Percentiles rank a stretch among this genome's conserved stretches.
Conservation (phyloP, 805 yeast species). For the Zygoascus ofunaensis region DNA sequence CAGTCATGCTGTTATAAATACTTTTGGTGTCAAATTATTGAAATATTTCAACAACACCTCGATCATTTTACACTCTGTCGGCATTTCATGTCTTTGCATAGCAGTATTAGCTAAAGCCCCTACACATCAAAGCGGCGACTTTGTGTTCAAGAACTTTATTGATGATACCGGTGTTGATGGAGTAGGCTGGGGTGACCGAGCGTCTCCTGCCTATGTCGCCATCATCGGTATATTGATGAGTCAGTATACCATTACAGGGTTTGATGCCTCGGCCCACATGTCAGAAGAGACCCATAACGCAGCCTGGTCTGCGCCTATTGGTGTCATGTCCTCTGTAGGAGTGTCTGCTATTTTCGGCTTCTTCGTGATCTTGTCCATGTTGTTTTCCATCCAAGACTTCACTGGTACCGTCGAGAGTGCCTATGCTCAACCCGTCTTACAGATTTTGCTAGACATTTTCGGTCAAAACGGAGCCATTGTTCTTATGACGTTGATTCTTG, state of each 20-base stretch:
- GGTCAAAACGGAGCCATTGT: constrained; percentile 18
- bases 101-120: constrained; percentile 19
- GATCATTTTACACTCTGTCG: constrained; percentile 43
- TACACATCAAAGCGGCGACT: constrained; percentile 29
- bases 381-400: constrained; percentile 43
- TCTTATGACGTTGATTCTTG: constrained; percentile 11
- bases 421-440: constrained; percentile 42
- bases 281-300: constrained; percentile 63
- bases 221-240: constrained; percentile 15
- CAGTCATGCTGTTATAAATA: constrained; percentile 44
- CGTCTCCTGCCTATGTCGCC: constrained; percentile 19
- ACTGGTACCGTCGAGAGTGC: constrained; percentile 26
- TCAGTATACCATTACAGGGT: constrained; percentile 65
- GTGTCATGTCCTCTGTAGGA: constrained; percentile 50
- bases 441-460: constrained; percentile 31
- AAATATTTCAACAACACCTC: constrained; percentile 55
- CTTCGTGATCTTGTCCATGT: constrained; percentile 42
- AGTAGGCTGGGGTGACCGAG: constrained; percentile 27
- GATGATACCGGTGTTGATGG: constrained; percentile 25
- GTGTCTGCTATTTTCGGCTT: constrained; percentile 53
- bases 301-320: constrained; percentile 53
- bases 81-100: constrained; percentile 38
- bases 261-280: constrained; percentile 66
- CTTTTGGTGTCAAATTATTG: constrained; percentile 47
- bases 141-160: constrained; percentile 14